Conservation (phyloP, 768 basidiomycete genomes). For the Tricholoma hemisulphureum region DNA sequence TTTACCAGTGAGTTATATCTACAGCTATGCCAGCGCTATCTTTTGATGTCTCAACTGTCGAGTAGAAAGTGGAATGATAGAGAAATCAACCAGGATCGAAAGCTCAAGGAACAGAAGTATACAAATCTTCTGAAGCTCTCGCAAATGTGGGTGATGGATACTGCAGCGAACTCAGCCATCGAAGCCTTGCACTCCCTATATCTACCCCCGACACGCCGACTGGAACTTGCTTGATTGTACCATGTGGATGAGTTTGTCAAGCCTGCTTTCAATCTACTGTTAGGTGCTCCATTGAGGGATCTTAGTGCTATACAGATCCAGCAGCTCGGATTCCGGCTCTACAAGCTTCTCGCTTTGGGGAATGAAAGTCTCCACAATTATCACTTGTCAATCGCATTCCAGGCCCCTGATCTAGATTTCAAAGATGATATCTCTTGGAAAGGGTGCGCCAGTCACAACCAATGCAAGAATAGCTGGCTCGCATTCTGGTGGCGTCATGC, state of each 20-base stretch:
- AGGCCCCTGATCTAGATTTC: not conserved
- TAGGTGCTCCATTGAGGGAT: not conserved
- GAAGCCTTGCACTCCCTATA: not conserved
- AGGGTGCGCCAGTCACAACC: not conserved
- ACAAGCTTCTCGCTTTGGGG: not conserved
- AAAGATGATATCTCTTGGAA: not conserved
- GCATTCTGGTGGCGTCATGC: not conserved
- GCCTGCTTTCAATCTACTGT: not conserved
- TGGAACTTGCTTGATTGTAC: not conserved
- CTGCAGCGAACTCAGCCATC: not conserved
- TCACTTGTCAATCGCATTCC: not conserved
- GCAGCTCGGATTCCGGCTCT: not conserved
- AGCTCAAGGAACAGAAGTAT: not conserved
- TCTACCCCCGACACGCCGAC: not conserved
- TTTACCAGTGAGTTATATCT: not conserved
- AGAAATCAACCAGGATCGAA: not conserved
- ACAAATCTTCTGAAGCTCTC: too few relatives aligned
- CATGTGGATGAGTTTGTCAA: not conserved
- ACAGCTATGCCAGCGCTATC: not conserved
- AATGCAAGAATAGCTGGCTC: too few relatives aligned
- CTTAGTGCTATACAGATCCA: not conserved
- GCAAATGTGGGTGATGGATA: not conserved
- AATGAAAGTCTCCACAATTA: not conserved
- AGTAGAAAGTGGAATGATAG: not conserved
- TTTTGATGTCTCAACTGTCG: not conserved